Evolutionary conservation across 2,329 filamentous ascomycete species (phyloP).

Genomic region (Fulvia fulva): DNA sequence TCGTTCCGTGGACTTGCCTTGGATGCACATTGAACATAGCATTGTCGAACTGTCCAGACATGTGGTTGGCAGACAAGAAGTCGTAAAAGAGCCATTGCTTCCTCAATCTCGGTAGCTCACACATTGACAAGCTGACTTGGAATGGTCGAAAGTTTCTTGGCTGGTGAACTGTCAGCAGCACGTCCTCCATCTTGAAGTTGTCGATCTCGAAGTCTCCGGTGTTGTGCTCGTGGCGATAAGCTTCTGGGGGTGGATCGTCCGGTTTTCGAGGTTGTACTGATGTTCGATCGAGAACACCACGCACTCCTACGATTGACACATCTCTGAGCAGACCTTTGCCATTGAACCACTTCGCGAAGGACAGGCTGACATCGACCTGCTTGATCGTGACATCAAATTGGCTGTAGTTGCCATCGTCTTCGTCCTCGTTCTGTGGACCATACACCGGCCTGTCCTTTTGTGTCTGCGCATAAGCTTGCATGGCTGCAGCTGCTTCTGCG

Average conservation of each 20-base stretch:
- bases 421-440: constrained; percentile 49
- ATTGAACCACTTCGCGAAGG: constrained; percentile 99
- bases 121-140: constrained; percentile 90
- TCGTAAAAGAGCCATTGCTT: constrained; percentile 99
- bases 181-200: constrained; percentile 90
- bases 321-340: constrained; percentile 87
- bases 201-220: constrained; percentile 97
- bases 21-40: constrained; percentile 97
- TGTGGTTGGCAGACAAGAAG: constrained; percentile 89
- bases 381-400: constrained; percentile 95
- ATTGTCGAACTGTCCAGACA: constrained; percentile 92
- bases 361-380: constrained; percentile 92
- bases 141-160: constrained; percentile 90
- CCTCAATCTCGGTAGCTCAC: constrained; percentile 83
- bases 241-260: constrained; percentile 71
- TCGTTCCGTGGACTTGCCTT: constrained; percentile 77
- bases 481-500: constrained; percentile 74
- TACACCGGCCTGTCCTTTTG: constrained; percentile 35
- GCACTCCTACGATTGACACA: constrained; percentile 88
- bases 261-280: constrained; percentile 63
- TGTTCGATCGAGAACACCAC: constrained; percentile 87
- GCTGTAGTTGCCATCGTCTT: constrained; percentile 94
- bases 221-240: constrained; percentile 80
- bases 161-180: constrained; percentile 87
- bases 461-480: constrained; percentile 42